These are phyloP conservation scores for Talaromyces thailandensis DNA, from an alignment of 495 filamentous ascomycete genomes.

Conservation along the genomic window DNA sequence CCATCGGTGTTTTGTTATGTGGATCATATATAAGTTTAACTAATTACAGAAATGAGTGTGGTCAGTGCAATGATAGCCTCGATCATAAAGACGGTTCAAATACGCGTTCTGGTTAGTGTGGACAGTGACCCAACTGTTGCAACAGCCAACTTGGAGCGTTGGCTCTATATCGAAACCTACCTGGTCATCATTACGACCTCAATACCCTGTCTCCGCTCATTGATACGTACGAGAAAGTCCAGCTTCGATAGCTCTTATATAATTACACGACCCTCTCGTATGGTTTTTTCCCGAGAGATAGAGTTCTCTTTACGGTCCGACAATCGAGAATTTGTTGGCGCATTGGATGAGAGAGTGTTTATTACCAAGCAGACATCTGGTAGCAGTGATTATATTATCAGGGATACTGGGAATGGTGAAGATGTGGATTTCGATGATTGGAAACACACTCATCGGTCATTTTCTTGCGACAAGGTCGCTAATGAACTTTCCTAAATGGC, in stretches of 20 bases:
- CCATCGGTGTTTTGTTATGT: neutral
- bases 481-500: neutral
- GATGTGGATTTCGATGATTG: neutral
- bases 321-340: neutral
- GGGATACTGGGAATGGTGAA: neutral
- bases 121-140: conserved; percentile 17
- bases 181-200: conserved; percentile 26
- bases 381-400: neutral
- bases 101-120: conserved; percentile 16
- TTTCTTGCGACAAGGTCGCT: neutral
- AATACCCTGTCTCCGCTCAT: conserved; percentile 19
- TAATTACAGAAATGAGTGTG: neutral
- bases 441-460: neutral
- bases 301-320: neutral
- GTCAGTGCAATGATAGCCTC: conserved; percentile 23
- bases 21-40: neutral
- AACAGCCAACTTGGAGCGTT: conserved; percentile 18
- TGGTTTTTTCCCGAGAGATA: neutral
- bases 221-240: conserved; percentile 2
- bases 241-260: neutral
- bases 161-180: conserved; percentile 23
- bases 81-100: conserved; percentile 22
- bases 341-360: neutral
- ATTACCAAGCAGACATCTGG: neutral
- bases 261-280: neutral